Conservation (phyloP, 164 flowering plant species). For the Houttuynia cordata region DNA sequence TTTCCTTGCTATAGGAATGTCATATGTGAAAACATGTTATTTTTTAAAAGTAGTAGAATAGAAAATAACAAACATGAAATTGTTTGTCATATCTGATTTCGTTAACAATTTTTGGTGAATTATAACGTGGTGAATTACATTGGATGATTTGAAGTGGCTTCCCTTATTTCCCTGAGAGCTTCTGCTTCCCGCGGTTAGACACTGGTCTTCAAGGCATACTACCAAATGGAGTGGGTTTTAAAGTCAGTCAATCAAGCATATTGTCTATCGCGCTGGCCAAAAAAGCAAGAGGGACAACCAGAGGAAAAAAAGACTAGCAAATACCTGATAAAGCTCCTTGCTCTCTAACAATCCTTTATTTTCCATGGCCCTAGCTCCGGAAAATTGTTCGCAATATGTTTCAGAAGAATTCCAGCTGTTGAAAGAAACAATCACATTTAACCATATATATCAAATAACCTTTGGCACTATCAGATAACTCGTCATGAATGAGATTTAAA, state of each 20-base stretch:
- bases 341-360: background rate
- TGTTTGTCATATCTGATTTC: too few species aligned
- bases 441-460: too few species aligned
- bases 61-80: background rate
- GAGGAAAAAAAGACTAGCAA: background rate
- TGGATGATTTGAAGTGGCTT: conserved; percentile 24
- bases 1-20: too few species aligned
- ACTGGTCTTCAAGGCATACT: conserved; percentile 42
- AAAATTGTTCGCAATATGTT: too few species aligned
- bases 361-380: background rate
- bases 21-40: background rate
- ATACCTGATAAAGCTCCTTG: background rate
- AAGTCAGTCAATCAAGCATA: background rate
- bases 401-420: too few species aligned
- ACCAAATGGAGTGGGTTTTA: background rate
- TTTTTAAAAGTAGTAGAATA: background rate
- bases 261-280: background rate
- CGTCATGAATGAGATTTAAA: too few species aligned
- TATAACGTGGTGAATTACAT: conserved; percentile 12
- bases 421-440: too few species aligned
- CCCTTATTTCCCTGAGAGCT: conserved; percentile 29
- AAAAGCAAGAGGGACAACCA: background rate
- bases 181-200: conserved; percentile 36
- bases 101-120: too few species aligned
- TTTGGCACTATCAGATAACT: too few species aligned